These are phyloP conservation scores for Pulveroboletus frians DNA, from an alignment of 768 basidiomycete genomes.

Conservation along the genomic window DNA sequence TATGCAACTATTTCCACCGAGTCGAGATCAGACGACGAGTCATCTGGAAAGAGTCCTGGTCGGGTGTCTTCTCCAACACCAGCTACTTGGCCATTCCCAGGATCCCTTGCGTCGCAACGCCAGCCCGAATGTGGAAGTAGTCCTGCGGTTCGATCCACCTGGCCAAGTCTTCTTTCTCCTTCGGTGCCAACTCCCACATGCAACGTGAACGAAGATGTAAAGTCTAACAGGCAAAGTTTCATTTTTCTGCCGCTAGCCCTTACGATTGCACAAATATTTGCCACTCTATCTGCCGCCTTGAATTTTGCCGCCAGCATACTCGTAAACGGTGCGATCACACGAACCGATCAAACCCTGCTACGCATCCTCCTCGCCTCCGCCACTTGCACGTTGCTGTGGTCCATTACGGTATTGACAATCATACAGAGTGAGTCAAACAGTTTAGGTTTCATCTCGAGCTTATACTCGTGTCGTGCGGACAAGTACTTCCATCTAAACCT, in stretches of 20 bases:
- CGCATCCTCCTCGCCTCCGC: constrained; percentile 19
- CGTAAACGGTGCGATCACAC: not conserved
- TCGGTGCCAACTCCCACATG: not conserved
- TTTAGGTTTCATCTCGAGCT: not conserved
- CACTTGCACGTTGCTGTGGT: constrained; percentile 24
- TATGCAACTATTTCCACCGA: not conserved
- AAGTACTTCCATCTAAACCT: constrained; percentile 21
- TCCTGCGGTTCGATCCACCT: not conserved
- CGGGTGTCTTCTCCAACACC: constrained; percentile 29
- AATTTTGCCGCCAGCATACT: constrained; percentile 13
- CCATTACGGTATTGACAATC: constrained; percentile 11
- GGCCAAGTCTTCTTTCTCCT: constrained; percentile 2
- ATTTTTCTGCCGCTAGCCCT: constrained; percentile 11
- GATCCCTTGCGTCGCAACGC: constrained; percentile 20
- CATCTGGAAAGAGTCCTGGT: constrained; percentile 3
- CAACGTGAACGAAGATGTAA: not conserved
- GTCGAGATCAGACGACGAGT: not conserved
- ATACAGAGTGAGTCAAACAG: constrained; percentile 22
- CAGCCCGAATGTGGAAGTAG: not conserved
- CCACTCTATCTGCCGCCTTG: constrained; percentile 22
- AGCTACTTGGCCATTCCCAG: constrained; percentile 32
- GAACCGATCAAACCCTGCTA: not conserved
- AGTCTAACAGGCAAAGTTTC: not conserved
- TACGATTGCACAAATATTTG: constrained; percentile 18
- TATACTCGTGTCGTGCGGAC: not conserved